phyloP scores from a whole-genome alignment of 2,329 filamentous ascomycete genomes.

The Lachnellula hyalina region DNA sequence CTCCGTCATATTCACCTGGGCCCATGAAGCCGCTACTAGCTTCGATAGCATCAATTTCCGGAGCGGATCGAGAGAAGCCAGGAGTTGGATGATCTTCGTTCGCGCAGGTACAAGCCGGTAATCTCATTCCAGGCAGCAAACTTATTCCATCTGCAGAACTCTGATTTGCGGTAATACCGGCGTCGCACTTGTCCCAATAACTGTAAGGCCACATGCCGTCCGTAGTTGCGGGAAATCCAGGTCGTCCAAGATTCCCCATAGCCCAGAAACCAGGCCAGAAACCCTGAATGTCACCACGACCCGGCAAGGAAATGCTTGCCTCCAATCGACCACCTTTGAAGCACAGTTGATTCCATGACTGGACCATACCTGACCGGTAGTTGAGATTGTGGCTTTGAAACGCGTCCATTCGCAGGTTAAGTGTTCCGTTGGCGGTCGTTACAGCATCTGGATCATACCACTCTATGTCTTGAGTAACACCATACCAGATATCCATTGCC shows the following conservation, averaged over 20 bases:
- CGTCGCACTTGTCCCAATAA: slow-evolving; percentile 63
- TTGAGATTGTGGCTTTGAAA: slow-evolving; percentile 60
- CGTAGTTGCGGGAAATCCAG: slow-evolving; percentile 64
- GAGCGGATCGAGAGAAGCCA: slow-evolving; percentile 60
- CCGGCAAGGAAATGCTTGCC: slow-evolving; percentile 65
- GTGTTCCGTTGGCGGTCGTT: slow-evolving; percentile 54
- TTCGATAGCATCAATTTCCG: slow-evolving; percentile 69
- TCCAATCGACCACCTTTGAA: slow-evolving; percentile 68
- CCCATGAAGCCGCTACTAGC: slow-evolving; percentile 44
- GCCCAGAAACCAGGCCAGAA: slow-evolving; percentile 75
- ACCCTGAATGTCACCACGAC: slow-evolving; percentile 58
- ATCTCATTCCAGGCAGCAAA: slow-evolving; percentile 62
- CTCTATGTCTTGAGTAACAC: slow-evolving; percentile 63
- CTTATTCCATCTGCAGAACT: slow-evolving; percentile 62
- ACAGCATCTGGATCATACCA: slow-evolving; percentile 68
- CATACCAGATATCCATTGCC: slow-evolving; percentile 66
- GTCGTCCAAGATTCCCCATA: slow-evolving; percentile 67
- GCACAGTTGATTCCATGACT: slow-evolving; percentile 69
- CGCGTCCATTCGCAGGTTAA: slow-evolving; percentile 60
- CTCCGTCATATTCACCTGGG: slow-evolving; percentile 41
- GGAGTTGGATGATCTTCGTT: slow-evolving; percentile 60
- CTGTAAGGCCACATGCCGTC: slow-evolving; percentile 73
- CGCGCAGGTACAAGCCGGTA: slow-evolving; percentile 62
- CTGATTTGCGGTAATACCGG: slow-evolving; percentile 67
- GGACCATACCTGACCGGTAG: slow-evolving; percentile 68